Evolutionary conservation across 176 grass and related monocot genomes (phyloP).

Genomic region (Canna indica): DNA sequence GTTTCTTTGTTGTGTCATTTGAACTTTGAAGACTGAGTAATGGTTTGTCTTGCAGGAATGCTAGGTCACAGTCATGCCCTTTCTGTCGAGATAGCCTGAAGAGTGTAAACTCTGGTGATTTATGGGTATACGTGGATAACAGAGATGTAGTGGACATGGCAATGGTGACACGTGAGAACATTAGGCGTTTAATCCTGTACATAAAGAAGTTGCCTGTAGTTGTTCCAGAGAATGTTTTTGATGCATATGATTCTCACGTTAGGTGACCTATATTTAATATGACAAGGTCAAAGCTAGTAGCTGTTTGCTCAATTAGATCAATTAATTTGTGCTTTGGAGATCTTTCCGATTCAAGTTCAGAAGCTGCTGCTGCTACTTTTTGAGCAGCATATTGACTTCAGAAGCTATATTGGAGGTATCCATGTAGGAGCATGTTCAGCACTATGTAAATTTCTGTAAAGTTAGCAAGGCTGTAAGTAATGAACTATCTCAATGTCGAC

Average conservation of each 20-base stretch:
- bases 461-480: neutral
- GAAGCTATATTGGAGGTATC: neutral
- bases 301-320: neutral
- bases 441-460: neutral
- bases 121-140: conserved; percentile 47
- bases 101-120: conserved; percentile 40
- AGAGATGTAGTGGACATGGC: conserved; percentile 56
- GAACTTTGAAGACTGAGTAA: neutral
- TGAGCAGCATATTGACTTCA: neutral
- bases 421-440: neutral
- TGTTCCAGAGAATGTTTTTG: conserved; percentile 53
- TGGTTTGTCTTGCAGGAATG: conserved; percentile 35
- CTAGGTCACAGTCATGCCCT: conserved; percentile 60
- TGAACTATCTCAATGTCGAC: neutral
- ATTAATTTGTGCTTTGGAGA: neutral
- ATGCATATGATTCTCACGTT: conserved; percentile 50
- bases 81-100: conserved; percentile 69
- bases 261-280: conserved; percentile 27
- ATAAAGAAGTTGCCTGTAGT: conserved; percentile 68
- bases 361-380: conserved; percentile 2
- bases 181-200: conserved; percentile 65
- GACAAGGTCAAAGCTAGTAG: too few relatives aligned
- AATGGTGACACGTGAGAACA: conserved; percentile 43
- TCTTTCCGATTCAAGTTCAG: neutral
- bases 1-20: neutral